Evolutionary conservation across 192 early-diverging fungal species (phyloP).

Genomic region (Rhizoclosmatium sp.): DNA sequence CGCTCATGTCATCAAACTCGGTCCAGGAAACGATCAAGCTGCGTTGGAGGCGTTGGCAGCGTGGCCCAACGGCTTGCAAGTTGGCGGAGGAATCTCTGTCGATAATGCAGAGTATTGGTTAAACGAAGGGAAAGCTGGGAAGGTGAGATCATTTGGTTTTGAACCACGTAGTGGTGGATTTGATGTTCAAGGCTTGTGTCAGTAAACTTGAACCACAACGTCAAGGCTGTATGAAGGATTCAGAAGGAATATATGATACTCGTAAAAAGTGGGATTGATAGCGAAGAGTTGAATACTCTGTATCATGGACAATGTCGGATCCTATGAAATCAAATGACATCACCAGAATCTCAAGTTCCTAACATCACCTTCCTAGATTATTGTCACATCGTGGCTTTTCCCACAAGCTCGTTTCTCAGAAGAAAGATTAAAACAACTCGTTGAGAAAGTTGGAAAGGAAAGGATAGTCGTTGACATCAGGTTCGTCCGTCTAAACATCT

Average conservation of each 20-base stretch:
- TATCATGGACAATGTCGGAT: too few species aligned
- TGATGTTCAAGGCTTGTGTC: background rate
- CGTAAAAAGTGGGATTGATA: too few species aligned
- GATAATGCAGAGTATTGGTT: slow-evolving; percentile 93
- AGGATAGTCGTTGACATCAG: slow-evolving; percentile 83
- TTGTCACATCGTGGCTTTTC: slow-evolving; percentile 96
- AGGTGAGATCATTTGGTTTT: slow-evolving; percentile 56
- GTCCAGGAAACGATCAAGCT: slow-evolving; percentile 84
- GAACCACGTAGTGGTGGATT: background rate
- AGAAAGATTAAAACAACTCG: slow-evolving; percentile 66
- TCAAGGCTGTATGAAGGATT: background rate
- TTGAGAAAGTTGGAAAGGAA: slow-evolving; percentile 69
- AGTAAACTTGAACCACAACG: background rate
- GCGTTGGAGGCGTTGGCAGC: slow-evolving; percentile 80
- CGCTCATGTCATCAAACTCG: slow-evolving; percentile 96
- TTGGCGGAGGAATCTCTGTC: slow-evolving; percentile 91
- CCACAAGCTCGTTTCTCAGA: slow-evolving; percentile 75
- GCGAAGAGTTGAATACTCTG: too few species aligned
- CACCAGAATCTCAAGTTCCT: too few species aligned
- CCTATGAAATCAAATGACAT: too few species aligned
- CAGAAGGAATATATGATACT: background rate
- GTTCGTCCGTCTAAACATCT: slow-evolving; percentile 37
- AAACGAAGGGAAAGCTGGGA: slow-evolving; percentile 76
- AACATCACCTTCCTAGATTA: slow-evolving; percentile 62
- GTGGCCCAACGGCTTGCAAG: slow-evolving; percentile 89